Conservation (phyloP, 371 early-diverging fungal species). For the Saksenaea oblongispora region DNA sequence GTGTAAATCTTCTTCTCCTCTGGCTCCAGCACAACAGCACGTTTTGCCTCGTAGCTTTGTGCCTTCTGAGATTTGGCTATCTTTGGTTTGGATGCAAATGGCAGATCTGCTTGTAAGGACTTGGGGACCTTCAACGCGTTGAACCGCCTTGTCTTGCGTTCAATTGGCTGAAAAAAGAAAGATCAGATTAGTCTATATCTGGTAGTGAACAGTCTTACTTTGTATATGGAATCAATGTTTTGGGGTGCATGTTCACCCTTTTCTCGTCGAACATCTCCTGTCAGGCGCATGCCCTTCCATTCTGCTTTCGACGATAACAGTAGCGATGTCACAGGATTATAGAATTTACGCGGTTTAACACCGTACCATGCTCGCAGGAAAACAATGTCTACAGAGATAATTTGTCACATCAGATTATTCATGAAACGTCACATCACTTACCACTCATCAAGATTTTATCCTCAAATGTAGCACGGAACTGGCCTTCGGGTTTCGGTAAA, state of each 20-base stretch:
- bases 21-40: constrained; percentile 90
- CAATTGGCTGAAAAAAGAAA: constrained; percentile 60
- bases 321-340: constrained; percentile 93
- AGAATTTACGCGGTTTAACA: constrained; percentile 90
- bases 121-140: constrained; percentile 86
- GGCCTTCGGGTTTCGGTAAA: constrained; percentile 84
- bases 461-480: constrained; percentile 99
- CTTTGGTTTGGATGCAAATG: constrained; percentile 93
- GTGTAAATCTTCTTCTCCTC: constrained; percentile 85
- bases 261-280: constrained; percentile 88
- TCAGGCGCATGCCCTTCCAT: constrained; percentile 92
- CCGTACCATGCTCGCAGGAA: constrained; percentile 98
- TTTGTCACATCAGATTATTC: neutral
- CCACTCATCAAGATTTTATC: constrained; percentile 93
- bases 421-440: constrained; percentile 15
- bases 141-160: constrained; percentile 82
- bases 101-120: constrained; percentile 79
- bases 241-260: constrained; percentile 64
- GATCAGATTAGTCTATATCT: constrained; percentile 1
- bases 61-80: constrained; percentile 45
- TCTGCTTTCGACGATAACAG: constrained; percentile 67
- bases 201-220: constrained; percentile 42
- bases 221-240: constrained; percentile 84
- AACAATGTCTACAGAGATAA: constrained; percentile 83
- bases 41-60: constrained; percentile 59